Conservation (phyloP, 441 rosid genomes). For the Erodium chrysanthum region DNA sequence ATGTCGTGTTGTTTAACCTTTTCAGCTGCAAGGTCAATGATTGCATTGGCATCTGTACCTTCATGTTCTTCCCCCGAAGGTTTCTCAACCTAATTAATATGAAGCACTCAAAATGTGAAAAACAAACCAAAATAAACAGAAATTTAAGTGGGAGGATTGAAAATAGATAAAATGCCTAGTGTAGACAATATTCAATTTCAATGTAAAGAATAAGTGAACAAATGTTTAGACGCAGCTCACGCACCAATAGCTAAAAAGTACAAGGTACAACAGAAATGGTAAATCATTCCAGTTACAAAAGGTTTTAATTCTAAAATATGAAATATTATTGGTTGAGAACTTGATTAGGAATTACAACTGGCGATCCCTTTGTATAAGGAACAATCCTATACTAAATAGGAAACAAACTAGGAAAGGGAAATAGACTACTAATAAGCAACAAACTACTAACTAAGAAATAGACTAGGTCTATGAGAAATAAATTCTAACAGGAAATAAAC, state of each 20-base stretch:
- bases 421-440: no score
- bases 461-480: no score
- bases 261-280: neutral
- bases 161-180: neutral
- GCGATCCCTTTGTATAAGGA: no score
- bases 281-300: neutral
- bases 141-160: neutral
- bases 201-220: neutral
- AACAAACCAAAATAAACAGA: conserved; percentile 1
- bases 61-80: conserved; percentile 23
- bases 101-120: conserved; percentile 4
- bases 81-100: conserved; percentile 35
- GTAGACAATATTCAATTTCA: neutral
- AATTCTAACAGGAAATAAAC: no score
- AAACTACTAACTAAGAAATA: no score
- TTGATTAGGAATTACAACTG: no score
- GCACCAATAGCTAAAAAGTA: neutral
- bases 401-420: no score
- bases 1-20: conserved; percentile 25
- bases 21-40: conserved; percentile 25
- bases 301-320: no score
- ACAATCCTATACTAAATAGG: no score
- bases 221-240: neutral
- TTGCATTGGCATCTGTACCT: conserved; percentile 25
- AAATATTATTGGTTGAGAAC: no score